These are phyloP conservation scores for Penicillium sp. DNA, from an alignment of 2,329 filamentous ascomycete species.

Conservation along the genomic window DNA sequence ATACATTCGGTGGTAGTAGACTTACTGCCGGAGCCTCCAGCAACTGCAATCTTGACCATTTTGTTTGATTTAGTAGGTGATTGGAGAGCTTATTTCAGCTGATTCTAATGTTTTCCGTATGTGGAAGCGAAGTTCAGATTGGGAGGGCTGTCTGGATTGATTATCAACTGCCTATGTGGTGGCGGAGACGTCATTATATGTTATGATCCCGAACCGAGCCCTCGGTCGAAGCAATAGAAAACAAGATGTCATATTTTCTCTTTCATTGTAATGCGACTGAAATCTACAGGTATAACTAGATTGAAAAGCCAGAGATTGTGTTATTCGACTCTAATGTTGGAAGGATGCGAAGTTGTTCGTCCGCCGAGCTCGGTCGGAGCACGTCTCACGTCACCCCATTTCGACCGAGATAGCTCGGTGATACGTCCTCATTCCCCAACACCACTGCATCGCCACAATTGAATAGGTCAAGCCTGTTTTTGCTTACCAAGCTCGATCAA, in stretches of 20 bases:
- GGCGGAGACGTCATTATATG: neutral
- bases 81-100: neutral
- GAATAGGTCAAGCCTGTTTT: too few species aligned
- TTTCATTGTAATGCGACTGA: too few species aligned
- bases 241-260: too few species aligned
- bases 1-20: neutral
- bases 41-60: slow-evolving; percentile 50
- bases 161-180: neutral
- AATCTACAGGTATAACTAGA: neutral
- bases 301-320: neutral
- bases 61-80: neutral
- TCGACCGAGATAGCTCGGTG: neutral
- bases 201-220: neutral
- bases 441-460: neutral
- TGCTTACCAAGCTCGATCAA: neutral
- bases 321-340: neutral
- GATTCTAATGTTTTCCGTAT: too few species aligned
- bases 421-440: neutral
- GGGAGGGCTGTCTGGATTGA: too few species aligned
- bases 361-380: slow-evolving; percentile 6
- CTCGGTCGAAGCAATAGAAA: neutral
- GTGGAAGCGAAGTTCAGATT: too few species aligned
- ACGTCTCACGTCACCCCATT: neutral
- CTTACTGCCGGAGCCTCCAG: slow-evolving; percentile 49
- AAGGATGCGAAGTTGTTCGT: neutral